Evolutionary conservation across 495 filamentous ascomycete genomes (phyloP).

Genomic region (Melanomma pulvis-pyrius): DNA sequence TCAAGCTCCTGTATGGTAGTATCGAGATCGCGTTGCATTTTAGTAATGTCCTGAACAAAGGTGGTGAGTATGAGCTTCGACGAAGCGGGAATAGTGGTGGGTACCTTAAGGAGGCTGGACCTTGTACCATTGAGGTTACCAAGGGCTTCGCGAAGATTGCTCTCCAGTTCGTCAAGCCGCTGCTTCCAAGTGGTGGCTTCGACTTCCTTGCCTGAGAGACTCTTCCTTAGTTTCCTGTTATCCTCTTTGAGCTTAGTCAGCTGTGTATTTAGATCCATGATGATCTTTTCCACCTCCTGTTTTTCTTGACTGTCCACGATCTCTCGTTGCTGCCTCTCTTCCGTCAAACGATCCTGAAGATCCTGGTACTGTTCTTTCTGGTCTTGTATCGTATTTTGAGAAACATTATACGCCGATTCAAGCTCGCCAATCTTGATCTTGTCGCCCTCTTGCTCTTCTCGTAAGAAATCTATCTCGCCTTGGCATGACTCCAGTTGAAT

Average conservation of each 20-base stretch:
- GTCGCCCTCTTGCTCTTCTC: conserved; percentile 95
- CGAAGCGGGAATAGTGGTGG: conserved; percentile 17
- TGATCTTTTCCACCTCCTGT: conserved; percentile 77
- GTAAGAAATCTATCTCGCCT: conserved; percentile 89
- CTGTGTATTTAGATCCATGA: conserved; percentile 85
- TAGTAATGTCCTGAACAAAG: conserved; percentile 69
- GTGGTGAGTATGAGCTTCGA: conserved; percentile 38
- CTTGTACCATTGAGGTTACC: conserved; percentile 85
- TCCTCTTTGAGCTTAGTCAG: conserved; percentile 84
- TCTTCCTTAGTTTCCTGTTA: conserved; percentile 75
- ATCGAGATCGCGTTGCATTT: conserved; percentile 86
- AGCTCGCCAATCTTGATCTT: conserved; percentile 97
- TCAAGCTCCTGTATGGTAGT: conserved; percentile 80
- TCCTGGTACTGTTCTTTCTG: conserved; percentile 80
- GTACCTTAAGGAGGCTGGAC: conserved; percentile 77
- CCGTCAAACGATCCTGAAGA: conserved; percentile 72
- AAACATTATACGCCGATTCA: conserved; percentile 74
- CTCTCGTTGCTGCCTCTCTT: conserved; percentile 84
- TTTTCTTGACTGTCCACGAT: conserved; percentile 83
- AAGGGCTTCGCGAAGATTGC: conserved; percentile 79
- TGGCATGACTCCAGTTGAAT: conserved; percentile 92
- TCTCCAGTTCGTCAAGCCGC: conserved; percentile 84
- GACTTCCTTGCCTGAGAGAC: conserved; percentile 77
- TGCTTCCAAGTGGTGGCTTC: conserved; percentile 89
- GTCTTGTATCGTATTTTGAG: conserved; percentile 70